Evolutionary conservation across 371 early-diverging fungal species (phyloP).

Genomic region (Mortierella sp.): DNA sequence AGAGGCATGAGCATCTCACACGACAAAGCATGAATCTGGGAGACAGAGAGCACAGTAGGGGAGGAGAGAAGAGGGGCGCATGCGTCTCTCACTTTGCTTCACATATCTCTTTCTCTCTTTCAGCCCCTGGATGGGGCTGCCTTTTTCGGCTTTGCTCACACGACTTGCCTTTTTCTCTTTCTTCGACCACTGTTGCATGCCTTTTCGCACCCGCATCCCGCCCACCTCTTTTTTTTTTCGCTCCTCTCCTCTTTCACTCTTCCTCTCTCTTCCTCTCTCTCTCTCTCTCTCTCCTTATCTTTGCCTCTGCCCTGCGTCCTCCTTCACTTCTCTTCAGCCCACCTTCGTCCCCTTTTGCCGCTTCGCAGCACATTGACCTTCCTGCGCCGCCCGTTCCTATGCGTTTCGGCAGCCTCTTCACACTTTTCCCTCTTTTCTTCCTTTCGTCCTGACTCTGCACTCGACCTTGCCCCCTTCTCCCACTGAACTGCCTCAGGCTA

Average conservation of each 20-base stretch:
- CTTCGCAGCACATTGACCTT: neutral
- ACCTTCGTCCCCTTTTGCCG: neutral
- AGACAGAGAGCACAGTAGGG: too few relatives aligned
- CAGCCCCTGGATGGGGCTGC: neutral
- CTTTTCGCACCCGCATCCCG: neutral
- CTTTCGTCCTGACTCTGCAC: neutral
- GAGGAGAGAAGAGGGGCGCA: too few relatives aligned
- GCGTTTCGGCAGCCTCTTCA: neutral
- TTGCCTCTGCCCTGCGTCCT: neutral
- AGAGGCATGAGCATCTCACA: too few relatives aligned
- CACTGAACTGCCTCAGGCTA: neutral
- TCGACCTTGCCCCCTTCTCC: neutral
- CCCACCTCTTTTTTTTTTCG: neutral
- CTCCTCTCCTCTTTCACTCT: neutral
- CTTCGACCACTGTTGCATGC: neutral
- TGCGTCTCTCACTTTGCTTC: too few relatives aligned
- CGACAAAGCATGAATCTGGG: too few relatives aligned
- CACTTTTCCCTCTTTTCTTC: neutral
- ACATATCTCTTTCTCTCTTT: too few relatives aligned
- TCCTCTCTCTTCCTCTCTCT: neutral
- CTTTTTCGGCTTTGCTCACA: conserved; percentile 1
- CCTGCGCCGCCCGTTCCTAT: neutral
- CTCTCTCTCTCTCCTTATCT: neutral
- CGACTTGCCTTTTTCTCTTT: neutral
- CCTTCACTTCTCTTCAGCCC: neutral